A percentile compares a stretch with the other conserved stretches of the same genome.
Conservation (phyloP, 2,329 filamentous ascomycete genomes). For the Aspergillus sp. region DNA sequence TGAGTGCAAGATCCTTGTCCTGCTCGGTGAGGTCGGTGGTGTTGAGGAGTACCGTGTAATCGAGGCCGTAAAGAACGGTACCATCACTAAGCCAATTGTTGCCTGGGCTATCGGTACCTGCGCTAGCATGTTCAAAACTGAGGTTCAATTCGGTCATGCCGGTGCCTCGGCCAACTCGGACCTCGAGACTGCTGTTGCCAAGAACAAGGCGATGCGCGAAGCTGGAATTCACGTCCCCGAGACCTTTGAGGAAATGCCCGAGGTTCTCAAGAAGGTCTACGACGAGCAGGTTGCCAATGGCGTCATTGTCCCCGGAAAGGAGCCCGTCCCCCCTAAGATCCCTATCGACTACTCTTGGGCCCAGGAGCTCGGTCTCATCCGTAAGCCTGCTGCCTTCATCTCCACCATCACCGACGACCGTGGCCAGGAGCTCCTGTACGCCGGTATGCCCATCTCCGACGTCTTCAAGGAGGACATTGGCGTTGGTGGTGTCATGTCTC, state of each 20-base stretch:
- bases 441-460: constrained; percentile 99
- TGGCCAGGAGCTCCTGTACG: constrained; percentile 98
- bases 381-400: constrained; percentile 99
- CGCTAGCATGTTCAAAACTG: constrained; percentile 99
- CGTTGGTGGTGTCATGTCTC: constrained; percentile 99
- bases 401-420: constrained; percentile 99
- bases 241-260: constrained; percentile 94
- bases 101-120: constrained; percentile 99
- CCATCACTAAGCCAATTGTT: constrained; percentile 97
- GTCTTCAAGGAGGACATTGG: constrained; percentile 99
- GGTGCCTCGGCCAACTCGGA: constrained; percentile 99
- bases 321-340: constrained; percentile 97
- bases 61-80: constrained; percentile 90
- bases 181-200: constrained; percentile 92
- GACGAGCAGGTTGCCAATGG: constrained; percentile 83
- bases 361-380: constrained; percentile 98
- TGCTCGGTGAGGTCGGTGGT: constrained; percentile 98
- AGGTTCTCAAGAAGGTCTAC: constrained; percentile 78
- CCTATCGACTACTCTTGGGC: constrained; percentile 99
- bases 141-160: constrained; percentile 99
- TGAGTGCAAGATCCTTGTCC: constrained; percentile 93
- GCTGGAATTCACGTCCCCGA: constrained; percentile 93
- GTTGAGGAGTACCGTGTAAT: constrained; percentile 99
- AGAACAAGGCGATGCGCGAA: constrained; percentile 97
- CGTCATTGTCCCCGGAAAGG: constrained; percentile 80